Conservation (phyloP, 768 basidiomycete species). For the Mycena crocata region DNA sequence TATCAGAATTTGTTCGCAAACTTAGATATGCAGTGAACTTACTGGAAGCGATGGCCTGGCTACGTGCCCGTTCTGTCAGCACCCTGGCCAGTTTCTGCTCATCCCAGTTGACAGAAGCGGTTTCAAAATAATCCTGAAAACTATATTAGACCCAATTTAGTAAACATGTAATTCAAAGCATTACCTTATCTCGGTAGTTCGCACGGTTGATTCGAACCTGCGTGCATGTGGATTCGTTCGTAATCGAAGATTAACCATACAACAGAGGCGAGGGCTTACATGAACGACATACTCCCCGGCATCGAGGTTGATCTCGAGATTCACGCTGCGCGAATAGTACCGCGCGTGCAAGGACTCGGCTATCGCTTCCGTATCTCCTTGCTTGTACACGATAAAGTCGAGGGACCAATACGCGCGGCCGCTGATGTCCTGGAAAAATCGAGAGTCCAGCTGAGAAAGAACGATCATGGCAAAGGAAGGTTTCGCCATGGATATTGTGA, state of each 20-base stretch:
- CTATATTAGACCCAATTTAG: neutral
- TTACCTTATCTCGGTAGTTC: conserved; percentile 17
- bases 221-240: neutral
- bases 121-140: conserved; percentile 45
- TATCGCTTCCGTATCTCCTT: conserved; percentile 50
- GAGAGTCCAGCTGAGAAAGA: conserved; percentile 57
- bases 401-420: conserved; percentile 54
- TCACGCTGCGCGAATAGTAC: conserved; percentile 50
- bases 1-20: neutral
- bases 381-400: conserved; percentile 60
- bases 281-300: conserved; percentile 57
- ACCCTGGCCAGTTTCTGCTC: conserved; percentile 40
- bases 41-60: conserved; percentile 37
- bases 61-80: conserved; percentile 33
- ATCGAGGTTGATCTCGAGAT: conserved; percentile 51
- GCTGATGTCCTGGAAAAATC: conserved; percentile 56
- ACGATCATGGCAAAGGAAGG: conserved; percentile 57
- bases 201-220: conserved; percentile 35
- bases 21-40: neutral
- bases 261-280: conserved; percentile 36
- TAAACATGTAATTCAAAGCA: neutral
- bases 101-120: conserved; percentile 42
- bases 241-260: no score
- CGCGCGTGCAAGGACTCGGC: conserved; percentile 47
- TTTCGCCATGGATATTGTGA: conserved; percentile 54